Conservation (phyloP, 164 flowering plant genomes). For the Berberis vulgaris region DNA sequence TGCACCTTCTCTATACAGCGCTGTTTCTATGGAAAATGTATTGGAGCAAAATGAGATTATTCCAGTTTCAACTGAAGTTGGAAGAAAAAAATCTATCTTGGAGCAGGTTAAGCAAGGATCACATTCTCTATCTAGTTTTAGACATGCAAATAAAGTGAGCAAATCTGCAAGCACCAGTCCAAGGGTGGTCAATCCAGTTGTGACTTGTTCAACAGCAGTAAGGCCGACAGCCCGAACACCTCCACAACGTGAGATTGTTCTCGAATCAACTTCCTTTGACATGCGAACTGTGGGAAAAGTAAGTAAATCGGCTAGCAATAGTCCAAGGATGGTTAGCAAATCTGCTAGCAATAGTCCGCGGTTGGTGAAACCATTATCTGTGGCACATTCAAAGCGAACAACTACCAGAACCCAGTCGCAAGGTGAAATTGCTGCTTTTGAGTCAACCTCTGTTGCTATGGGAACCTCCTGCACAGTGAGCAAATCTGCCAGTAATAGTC, state of each 20-base stretch:
- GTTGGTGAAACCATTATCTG: too few relatives aligned
- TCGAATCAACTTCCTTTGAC: too few relatives aligned
- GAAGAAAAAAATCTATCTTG: slow-evolving; percentile 10
- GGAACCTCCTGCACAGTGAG: background rate
- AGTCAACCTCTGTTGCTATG: background rate
- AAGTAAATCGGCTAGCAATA: too few relatives aligned
- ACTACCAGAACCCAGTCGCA: background rate
- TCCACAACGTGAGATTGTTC: too few relatives aligned
- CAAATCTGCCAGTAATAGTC: background rate
- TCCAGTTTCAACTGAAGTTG: slow-evolving; percentile 15
- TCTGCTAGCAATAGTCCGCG: too few relatives aligned
- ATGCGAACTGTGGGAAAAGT: too few relatives aligned
- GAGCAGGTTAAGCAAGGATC: slow-evolving; percentile 11
- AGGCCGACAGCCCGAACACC: background rate
- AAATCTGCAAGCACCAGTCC: slow-evolving; percentile 24
- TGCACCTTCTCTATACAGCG: background rate
- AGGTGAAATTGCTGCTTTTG: background rate
- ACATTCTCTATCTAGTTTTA: slow-evolving; percentile 15
- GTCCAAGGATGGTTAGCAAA: too few relatives aligned
- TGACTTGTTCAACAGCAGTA: slow-evolving; percentile 1
- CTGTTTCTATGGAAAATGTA: slow-evolving; percentile 6
- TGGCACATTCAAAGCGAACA: background rate
- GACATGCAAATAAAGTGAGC: slow-evolving; percentile 7
- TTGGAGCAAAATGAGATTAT: slow-evolving; percentile 12
- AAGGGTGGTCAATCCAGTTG: slow-evolving; percentile 10